Conservation (phyloP, 1,139 yeast genomes). For the Hyphopichia buzzinii region DNA sequence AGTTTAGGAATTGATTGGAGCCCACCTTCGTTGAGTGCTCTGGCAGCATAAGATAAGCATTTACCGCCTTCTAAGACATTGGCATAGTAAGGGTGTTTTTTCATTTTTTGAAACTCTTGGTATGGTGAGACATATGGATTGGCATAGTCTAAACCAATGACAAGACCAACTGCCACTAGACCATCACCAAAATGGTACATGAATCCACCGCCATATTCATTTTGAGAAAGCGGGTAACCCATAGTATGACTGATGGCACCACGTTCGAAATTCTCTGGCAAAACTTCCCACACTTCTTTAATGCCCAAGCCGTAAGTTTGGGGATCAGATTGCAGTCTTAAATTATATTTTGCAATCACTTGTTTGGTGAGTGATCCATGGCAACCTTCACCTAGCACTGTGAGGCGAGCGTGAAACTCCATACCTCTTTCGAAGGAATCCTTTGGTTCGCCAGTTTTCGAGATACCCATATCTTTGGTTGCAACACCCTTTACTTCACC, state of each 20-base stretch:
- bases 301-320: slow-evolving; percentile 96
- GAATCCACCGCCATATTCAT: slow-evolving; percentile 93
- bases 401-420: slow-evolving; percentile 89
- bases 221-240: slow-evolving; percentile 79
- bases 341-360: slow-evolving; percentile 62
- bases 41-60: slow-evolving; percentile 90
- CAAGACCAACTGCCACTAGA: slow-evolving; percentile 84
- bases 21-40: slow-evolving; percentile 97
- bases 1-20: slow-evolving; percentile 85
- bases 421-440: slow-evolving; percentile 87
- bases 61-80: slow-evolving; percentile 80
- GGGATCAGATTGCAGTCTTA: slow-evolving; percentile 64
- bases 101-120: slow-evolving; percentile 92
- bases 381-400: slow-evolving; percentile 94
- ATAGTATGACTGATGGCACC: slow-evolving; percentile 86
- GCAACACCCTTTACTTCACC: slow-evolving; percentile 84
- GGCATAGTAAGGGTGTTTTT: slow-evolving; percentile 84
- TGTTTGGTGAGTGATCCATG: slow-evolving; percentile 90
- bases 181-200: slow-evolving; percentile 96
- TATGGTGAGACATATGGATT: slow-evolving; percentile 95
- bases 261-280: slow-evolving; percentile 71
- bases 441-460: slow-evolving; percentile 71
- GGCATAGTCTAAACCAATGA: slow-evolving; percentile 86
- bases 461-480: slow-evolving; percentile 87
- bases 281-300: slow-evolving; percentile 97